Conservation (phyloP, 176 grass and related monocot species). For the Triticum timopheevii region DNA sequence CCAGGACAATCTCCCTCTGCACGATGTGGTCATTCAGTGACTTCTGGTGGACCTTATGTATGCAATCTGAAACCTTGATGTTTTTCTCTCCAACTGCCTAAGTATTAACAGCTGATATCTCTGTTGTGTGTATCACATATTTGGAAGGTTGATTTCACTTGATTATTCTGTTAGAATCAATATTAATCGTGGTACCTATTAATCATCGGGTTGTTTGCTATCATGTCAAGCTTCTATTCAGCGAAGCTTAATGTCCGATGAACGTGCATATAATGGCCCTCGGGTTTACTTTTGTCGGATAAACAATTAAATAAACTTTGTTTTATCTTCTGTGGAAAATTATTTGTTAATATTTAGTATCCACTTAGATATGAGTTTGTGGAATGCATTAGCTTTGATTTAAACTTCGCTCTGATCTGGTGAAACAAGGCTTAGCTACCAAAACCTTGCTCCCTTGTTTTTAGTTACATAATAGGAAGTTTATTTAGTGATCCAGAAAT, state of each 20-base stretch:
- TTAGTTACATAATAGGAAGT: conserved; percentile 13
- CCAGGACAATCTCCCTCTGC: conserved; percentile 85
- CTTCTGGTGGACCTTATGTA: conserved; percentile 96
- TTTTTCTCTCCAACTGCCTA: neutral
- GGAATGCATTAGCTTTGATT: neutral
- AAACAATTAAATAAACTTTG: neutral
- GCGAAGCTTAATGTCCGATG: neutral
- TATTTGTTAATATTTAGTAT: conserved; percentile 5
- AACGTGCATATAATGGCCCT: neutral
- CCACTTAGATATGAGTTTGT: neutral
- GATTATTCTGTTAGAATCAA: neutral
- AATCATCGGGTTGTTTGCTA: neutral
- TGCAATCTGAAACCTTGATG: conserved; percentile 31
- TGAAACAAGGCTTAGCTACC: neutral
- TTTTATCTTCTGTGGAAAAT: conserved; percentile 9
- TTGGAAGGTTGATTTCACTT: neutral
- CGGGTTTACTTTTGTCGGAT: neutral
- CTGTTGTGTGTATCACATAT: neutral
- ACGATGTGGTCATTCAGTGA: conserved; percentile 88
- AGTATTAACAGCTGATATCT: neutral
- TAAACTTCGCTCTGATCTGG: conserved; percentile 19
- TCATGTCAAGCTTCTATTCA: neutral
- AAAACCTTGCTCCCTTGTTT: neutral
- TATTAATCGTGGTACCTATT: neutral
- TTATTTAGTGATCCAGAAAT: neutral